Percentiles rank a stretch among this genome's conserved stretches.
phyloP scores from a whole-genome alignment of 805 yeast genomes.

The Metschnikowia kofuensis region DNA sequence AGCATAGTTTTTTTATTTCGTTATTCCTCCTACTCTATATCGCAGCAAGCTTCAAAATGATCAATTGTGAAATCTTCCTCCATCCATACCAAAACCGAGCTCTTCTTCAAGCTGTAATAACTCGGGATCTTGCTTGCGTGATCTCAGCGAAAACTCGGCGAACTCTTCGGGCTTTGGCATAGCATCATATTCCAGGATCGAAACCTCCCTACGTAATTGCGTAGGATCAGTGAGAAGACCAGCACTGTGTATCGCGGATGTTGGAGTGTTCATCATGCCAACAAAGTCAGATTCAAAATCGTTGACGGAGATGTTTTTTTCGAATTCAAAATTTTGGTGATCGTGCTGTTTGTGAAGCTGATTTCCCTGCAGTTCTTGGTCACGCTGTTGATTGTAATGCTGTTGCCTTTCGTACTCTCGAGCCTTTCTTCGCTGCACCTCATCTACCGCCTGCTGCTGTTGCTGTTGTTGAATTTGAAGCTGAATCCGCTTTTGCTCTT shows the following conservation, averaged over 20 bases:
- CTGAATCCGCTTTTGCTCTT: slow-evolving; percentile 46
- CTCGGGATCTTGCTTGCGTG: slow-evolving; percentile 22
- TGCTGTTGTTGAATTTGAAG: slow-evolving; percentile 28
- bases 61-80: slow-evolving; percentile 17
- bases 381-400: slow-evolving; percentile 9
- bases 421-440: slow-evolving; percentile 16
- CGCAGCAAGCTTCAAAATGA: not conserved
- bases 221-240: slow-evolving; percentile 24
- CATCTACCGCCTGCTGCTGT: slow-evolving; percentile 16
- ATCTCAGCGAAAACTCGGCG: slow-evolving; percentile 32
- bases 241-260: slow-evolving; percentile 17
- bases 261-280: slow-evolving; percentile 13
- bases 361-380: slow-evolving; percentile 6
- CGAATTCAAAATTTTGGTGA: not conserved
- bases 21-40: not conserved
- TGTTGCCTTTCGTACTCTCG: slow-evolving; percentile 18
- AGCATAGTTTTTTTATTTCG: too few relatives aligned
- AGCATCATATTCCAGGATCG: slow-evolving; percentile 30
- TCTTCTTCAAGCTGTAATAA: slow-evolving; percentile 42
- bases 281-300: slow-evolving; percentile 9
- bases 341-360: slow-evolving; percentile 1
- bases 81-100: slow-evolving; percentile 45
- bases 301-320: slow-evolving; percentile 1
- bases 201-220: slow-evolving; percentile 19
- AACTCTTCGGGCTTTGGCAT: slow-evolving; percentile 46